Evolutionary conservation across 2,329 filamentous ascomycete genomes (phyloP), one percentile per base, ranked within the genome.

Genomic region (Aspergillus spinulosporus): DNA sequence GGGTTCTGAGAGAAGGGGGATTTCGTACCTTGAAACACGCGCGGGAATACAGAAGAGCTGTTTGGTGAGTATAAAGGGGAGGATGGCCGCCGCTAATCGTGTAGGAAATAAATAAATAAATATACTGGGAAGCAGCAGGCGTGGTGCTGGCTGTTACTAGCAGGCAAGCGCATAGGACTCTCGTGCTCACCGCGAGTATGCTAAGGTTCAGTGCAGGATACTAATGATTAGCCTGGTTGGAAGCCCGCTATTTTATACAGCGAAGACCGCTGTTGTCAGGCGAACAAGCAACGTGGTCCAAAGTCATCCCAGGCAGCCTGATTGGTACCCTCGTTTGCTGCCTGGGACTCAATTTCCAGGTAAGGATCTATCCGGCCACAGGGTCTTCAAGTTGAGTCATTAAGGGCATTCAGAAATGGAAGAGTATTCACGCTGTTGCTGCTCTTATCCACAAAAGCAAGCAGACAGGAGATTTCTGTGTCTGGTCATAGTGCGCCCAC

Each of bases 281-380:
- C 28, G 46, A 60, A 56, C 46, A 58, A 47, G 57, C 44, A 40
- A 61, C 14, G 50, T 61, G 57, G 56, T 61, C 43, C 14, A 56
- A 58, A 56, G 34, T 55, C 31, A n/a, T 47, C 53, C 49, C 34
- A 15, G 48, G 40, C 51, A 48, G 52, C 57, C 57, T 5, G 21
- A 56, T 58, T 61, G 52, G 42, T 54, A 56, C 37, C 52, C 45
- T 58, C n/a, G 11, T 59, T 58, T 59, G 49, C 54, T 62, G 54
- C 57, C 49, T 59, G 50, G 44, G 14, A 48, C 52, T 54, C 52
- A 40, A 37, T 56, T 56, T 56, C 52, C 34, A 56, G 36, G 49
- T 52, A 34, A 47, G 48, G 54, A 14, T 52, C 43, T 46, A 52
- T 52, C 39, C 50, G 49, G 47, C 46, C 36, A 49, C 14, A 12